Evolutionary conservation across 805 yeast species (phyloP).

Genomic region (Yamadazyma endophytica): DNA sequence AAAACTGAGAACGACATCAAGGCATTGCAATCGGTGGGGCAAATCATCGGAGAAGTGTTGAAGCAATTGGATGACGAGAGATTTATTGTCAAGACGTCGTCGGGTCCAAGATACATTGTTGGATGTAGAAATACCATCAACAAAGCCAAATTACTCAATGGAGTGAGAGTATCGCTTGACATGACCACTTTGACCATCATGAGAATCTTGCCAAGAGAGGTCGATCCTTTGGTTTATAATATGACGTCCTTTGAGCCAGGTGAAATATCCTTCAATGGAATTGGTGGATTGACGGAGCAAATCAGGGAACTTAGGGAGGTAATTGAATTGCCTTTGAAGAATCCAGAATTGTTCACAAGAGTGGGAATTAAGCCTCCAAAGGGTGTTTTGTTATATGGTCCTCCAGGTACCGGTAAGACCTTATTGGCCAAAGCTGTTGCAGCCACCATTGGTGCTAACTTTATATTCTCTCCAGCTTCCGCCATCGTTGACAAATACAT

Average conservation of each 20-base stretch:
- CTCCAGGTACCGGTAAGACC: slow-evolving; percentile 98
- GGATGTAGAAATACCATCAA: slow-evolving; percentile 94
- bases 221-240: slow-evolving; percentile 95
- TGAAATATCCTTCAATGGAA: slow-evolving; percentile 87
- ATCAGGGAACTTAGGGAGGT: slow-evolving; percentile 96
- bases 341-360: slow-evolving; percentile 91
- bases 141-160: slow-evolving; percentile 78
- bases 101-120: slow-evolving; percentile 96
- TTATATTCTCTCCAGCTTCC: slow-evolving; percentile 96
- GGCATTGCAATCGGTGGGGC: slow-evolving; percentile 96
- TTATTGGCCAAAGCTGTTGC: slow-evolving; percentile 96
- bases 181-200: slow-evolving; percentile 97
- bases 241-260: slow-evolving; percentile 99
- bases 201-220: slow-evolving; percentile 96
- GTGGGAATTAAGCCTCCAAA: slow-evolving; percentile 99
- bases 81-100: slow-evolving; percentile 91
- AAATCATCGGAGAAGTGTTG: slow-evolving; percentile 93
- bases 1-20: slow-evolving; percentile 96
- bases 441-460: slow-evolving; percentile 96
- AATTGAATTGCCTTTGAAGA: slow-evolving; percentile 92
- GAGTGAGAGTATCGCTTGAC: slow-evolving; percentile 93
- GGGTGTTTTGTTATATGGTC: slow-evolving; percentile 94
- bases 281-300: slow-evolving; percentile 95
- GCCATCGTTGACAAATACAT: slow-evolving; percentile 97
- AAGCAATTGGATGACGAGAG: slow-evolving; percentile 93